These are phyloP conservation scores for Lecanosticta acicola DNA, from an alignment of 2,329 filamentous ascomycete genomes.

Conservation along the genomic window DNA sequence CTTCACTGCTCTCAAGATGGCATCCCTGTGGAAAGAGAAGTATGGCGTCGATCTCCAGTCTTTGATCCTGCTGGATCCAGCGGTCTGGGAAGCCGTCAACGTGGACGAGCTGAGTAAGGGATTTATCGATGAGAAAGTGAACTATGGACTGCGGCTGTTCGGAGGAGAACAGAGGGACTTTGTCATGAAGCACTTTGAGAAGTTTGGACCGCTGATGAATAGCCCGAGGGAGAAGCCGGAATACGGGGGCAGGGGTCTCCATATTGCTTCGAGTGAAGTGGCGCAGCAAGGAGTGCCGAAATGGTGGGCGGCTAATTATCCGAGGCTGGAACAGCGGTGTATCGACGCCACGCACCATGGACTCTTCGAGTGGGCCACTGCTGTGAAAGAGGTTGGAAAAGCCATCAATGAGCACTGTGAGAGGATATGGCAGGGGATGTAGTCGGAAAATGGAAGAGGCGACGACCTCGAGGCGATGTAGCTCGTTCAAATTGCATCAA, in stretches of 20 bases:
- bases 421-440: neutral
- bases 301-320: slow-evolving; percentile 4
- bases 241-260: slow-evolving; percentile 4
- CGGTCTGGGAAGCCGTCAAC: slow-evolving; percentile 7
- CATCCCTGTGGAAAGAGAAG: slow-evolving; percentile 4
- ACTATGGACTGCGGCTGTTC: slow-evolving; percentile 5
- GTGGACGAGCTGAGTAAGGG: slow-evolving; percentile 4
- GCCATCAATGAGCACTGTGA: slow-evolving; percentile 2
- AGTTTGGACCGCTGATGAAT: slow-evolving; percentile 6
- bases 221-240: slow-evolving; percentile 7
- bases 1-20: slow-evolving; percentile 9
- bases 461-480: neutral
- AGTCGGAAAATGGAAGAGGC: neutral
- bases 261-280: slow-evolving; percentile 9
- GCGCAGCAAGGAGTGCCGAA: slow-evolving; percentile 3
- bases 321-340: neutral
- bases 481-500: too few relatives aligned
- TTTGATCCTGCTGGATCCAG: slow-evolving; percentile 3
- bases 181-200: slow-evolving; percentile 7
- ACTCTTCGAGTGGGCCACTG: slow-evolving; percentile 3
- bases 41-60: neutral
- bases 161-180: slow-evolving; percentile 8
- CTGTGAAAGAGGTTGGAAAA: slow-evolving; percentile 2
- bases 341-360: slow-evolving; percentile 5
- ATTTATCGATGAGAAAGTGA: slow-evolving; percentile 3